Evolutionary conservation across 202 grass and related monocot species (phyloP), one percentile per base, ranked within the genome.

Genomic region (Miscanthus sacchariflorus): DNA sequence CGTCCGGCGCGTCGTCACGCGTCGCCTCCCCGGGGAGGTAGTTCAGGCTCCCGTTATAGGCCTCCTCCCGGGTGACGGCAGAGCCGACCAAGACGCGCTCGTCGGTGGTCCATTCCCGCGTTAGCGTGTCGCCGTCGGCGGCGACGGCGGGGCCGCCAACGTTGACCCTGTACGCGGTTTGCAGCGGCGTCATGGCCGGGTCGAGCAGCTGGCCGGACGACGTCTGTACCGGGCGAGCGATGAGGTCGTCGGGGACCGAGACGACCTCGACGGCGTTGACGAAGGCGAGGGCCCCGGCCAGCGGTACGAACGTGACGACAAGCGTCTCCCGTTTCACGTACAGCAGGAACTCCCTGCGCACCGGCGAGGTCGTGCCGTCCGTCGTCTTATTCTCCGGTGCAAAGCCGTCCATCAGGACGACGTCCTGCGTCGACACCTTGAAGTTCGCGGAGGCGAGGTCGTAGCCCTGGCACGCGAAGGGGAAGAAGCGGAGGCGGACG

Each of bases 241-340:
- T 13, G 56, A 93, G 79, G 42, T 27, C 25, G 52, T 88, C 86
- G n/a, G 91, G 88, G n/a, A 45, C 91, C 0, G 88, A 90, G 58
- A 93, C 24, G 64, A 93, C 91, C 81, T 93, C 87, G 39, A 93
- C 68, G 35, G 85, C 91, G 30, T 93, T 93, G 21, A 93, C 83
- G 36, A 93, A 93, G 8, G 91, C 79, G 61, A 86, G 0, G 49
- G 58, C 42, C 1, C 86, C 88, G 36, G 75, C 70, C 13, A 83
- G 80, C 6, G 93, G 93, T 72, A 88, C 72, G 80, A 95, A 91
- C 15, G 81, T 89, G 77, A 94, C 13, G 18, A 64, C 15, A 50
- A 94, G 86, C 33, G 68, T 80, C 67, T 85, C 87, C 4, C 63
- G 66, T 52, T 77, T 23, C 0, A 93, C 54, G 44, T 86, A 40